Conservation (phyloP, 2,329 filamentous ascomycete species). For the Botrytis paeoniae region DNA sequence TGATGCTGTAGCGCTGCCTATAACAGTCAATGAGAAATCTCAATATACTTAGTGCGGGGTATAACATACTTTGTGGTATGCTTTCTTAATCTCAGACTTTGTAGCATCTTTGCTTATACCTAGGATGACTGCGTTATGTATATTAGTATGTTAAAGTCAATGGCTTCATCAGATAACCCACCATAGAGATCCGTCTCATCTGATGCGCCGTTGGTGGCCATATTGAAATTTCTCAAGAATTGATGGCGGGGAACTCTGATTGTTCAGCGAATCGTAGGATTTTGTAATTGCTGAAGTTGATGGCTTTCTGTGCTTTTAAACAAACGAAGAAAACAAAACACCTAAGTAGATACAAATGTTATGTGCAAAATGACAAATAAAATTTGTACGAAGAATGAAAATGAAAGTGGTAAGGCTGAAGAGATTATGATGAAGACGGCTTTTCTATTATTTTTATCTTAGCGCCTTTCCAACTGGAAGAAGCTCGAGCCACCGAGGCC, state of each 20-base stretch:
- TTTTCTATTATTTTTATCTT: slow-evolving; percentile 12
- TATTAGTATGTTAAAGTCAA: slow-evolving; percentile 25
- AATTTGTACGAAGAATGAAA: slow-evolving; percentile 5
- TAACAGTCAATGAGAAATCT: slow-evolving; percentile 26
- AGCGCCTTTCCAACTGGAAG: neutral
- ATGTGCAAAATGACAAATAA: slow-evolving; percentile 11
- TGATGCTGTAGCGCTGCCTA: slow-evolving; percentile 85
- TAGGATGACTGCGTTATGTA: slow-evolving; percentile 65
- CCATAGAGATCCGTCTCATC: slow-evolving; percentile 59
- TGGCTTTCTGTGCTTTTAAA: neutral
- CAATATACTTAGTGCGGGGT: slow-evolving; percentile 19
- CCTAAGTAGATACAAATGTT: neutral
- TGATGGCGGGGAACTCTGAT: slow-evolving; percentile 10
- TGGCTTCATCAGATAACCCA: slow-evolving; percentile 37
- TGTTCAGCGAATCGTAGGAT: neutral
- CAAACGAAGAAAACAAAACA: neutral
- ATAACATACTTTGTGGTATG: slow-evolving; percentile 77
- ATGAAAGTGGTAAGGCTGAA: slow-evolving; percentile 6
- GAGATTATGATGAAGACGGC: slow-evolving; percentile 9
- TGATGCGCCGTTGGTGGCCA: slow-evolving; percentile 34
- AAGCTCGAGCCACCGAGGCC: neutral
- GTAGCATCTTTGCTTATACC: slow-evolving; percentile 69
- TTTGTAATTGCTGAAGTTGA: neutral
- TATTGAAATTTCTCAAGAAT: slow-evolving; percentile 23
- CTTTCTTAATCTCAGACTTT: slow-evolving; percentile 86